A percentile compares a stretch with the other conserved stretches of the same genome.
Conservation (phyloP, 2,329 filamentous ascomycete genomes). For the Dactylellina parvicollis region DNA sequence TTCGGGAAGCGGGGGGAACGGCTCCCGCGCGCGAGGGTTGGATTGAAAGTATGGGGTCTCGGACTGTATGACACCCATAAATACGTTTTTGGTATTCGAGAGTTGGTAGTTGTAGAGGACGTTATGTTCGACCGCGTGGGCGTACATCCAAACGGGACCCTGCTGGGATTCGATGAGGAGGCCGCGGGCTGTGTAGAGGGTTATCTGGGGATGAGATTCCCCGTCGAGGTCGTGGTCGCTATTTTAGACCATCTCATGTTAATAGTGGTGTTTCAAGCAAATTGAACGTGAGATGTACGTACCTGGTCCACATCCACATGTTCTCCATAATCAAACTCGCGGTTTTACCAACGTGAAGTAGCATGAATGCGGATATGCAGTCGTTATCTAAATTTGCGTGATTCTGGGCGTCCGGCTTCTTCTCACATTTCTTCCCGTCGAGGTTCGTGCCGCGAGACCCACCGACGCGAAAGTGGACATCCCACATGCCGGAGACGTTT, state of each 20-base stretch:
- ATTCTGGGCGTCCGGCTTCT: slow-evolving; percentile 64
- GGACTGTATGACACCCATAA: slow-evolving; percentile 84
- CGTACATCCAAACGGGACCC: slow-evolving; percentile 68
- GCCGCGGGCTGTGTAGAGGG: slow-evolving; percentile 65
- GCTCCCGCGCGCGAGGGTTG: slow-evolving; percentile 62
- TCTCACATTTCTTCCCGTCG: slow-evolving; percentile 63
- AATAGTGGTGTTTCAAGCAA: neutral
- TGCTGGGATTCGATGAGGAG: slow-evolving; percentile 63
- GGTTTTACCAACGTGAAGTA: slow-evolving; percentile 61
- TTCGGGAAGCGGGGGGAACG: slow-evolving; percentile 60
- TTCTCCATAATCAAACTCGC: slow-evolving; percentile 64
- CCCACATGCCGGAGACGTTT: slow-evolving; percentile 72
- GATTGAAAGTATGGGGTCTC: slow-evolving; percentile 77
- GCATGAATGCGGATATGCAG: slow-evolving; percentile 62
- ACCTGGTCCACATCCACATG: slow-evolving; percentile 64
- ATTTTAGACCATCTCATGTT: neutral
- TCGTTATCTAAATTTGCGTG: slow-evolving; percentile 57
- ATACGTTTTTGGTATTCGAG: slow-evolving; percentile 78
- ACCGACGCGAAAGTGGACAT: slow-evolving; percentile 91
- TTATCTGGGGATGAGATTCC: slow-evolving; percentile 62
- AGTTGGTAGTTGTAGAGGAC: slow-evolving; percentile 82
- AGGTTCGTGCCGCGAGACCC: slow-evolving; percentile 69
- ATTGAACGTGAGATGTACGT: neutral
- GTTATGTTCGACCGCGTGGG: slow-evolving; percentile 67
- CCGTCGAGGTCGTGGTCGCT: slow-evolving; percentile 68